These are phyloP conservation scores for Botrytis pseudocinerea DNA, from an alignment of 2,329 filamentous ascomycete species.

Conservation along the genomic window DNA sequence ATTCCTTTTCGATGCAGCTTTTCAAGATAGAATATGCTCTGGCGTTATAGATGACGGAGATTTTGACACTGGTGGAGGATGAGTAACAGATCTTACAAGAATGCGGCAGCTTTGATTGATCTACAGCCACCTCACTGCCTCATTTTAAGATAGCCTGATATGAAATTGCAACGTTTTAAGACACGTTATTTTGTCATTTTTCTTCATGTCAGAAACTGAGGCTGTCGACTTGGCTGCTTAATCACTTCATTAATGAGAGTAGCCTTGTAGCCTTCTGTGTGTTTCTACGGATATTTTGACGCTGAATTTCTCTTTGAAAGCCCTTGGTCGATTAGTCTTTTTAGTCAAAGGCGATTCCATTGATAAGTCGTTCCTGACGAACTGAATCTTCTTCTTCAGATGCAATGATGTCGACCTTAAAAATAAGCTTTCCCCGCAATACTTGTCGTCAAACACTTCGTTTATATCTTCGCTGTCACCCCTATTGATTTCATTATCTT, in stretches of 20 bases:
- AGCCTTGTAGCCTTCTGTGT: not conserved
- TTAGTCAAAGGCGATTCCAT: not conserved
- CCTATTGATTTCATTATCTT: too few relatives aligned
- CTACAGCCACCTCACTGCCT: not conserved
- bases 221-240: too few relatives aligned
- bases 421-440: not conserved
- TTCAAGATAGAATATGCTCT: not conserved
- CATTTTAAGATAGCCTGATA: not conserved
- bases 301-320: too few relatives aligned
- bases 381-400: not conserved
- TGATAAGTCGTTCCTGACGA: not conserved
- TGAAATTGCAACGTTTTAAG: too few relatives aligned
- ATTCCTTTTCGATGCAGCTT: too few relatives aligned
- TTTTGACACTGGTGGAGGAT: not conserved
- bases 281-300: not conserved
- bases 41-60: not conserved
- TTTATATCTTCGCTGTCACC: not conserved
- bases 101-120: not conserved
- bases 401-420: not conserved
- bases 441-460: not conserved
- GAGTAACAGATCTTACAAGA: not conserved
- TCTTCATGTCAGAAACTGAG: too few relatives aligned
- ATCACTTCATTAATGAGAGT: not conserved
- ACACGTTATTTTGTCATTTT: too few relatives aligned
- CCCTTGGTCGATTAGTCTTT: not conserved